These are phyloP conservation scores for Boletus speciosus DNA, from an alignment of 768 basidiomycete genomes.

Conservation along the genomic window DNA sequence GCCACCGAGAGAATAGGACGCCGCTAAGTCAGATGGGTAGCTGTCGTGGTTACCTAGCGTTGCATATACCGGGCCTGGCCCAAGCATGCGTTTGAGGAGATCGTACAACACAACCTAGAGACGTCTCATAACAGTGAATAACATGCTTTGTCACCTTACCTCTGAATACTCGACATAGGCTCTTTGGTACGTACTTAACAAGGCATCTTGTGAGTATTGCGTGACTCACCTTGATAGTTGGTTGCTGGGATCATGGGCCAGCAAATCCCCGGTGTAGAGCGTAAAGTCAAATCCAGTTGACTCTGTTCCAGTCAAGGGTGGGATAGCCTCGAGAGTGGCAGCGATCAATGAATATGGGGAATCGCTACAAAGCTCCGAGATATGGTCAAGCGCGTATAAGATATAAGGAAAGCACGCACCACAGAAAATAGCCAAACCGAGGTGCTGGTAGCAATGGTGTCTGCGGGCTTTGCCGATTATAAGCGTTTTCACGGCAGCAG, in stretches of 20 bases:
- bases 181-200: conserved; percentile 31
- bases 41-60: conserved; percentile 77
- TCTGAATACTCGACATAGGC: conserved; percentile 61
- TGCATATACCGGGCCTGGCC: conserved; percentile 69
- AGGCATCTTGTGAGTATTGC: neutral
- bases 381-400: neutral
- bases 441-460: conserved; percentile 56
- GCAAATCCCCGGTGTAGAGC: conserved; percentile 70
- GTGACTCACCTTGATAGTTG: conserved; percentile 55
- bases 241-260: conserved; percentile 66
- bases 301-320: conserved; percentile 58
- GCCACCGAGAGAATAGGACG: conserved; percentile 55
- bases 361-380: conserved; percentile 41
- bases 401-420: conserved; percentile 34
- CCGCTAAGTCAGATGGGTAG: conserved; percentile 56
- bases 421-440: conserved; percentile 61
- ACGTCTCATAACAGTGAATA: conserved; percentile 6
- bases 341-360: conserved; percentile 58
- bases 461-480: conserved; percentile 50
- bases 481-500: conserved; percentile 60
- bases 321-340: conserved; percentile 64
- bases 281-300: conserved; percentile 61
- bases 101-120: conserved; percentile 60
- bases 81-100: conserved; percentile 58
- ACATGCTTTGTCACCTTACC: conserved; percentile 32